Base-by-base conservation (phyloP, 768 basidiomycete genomes). In the Kondoa malvinella region DNA sequence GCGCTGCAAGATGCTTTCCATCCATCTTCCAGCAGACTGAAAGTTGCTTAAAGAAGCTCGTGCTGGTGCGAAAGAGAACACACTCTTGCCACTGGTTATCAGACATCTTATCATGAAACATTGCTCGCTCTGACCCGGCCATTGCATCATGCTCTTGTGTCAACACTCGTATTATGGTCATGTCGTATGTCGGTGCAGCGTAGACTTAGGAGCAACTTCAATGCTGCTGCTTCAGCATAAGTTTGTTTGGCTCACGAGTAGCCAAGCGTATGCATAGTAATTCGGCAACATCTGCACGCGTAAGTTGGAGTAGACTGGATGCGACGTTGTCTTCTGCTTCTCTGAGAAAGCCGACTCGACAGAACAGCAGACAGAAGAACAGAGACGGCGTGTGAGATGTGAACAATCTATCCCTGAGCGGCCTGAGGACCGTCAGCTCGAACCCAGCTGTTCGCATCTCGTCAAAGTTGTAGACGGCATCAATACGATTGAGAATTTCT, bases 31-130 rank as follows among this genome's bases (percentile, higher is more conserved):
- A 8, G 40, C 21, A 50, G 40, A 8, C 40, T 50, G 40, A 21
- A 50, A 50, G 12, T 21, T 8, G 12, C 40, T 8, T 50, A 21
- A 8, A n/a, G 83, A 15, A 85, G 83, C 70, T 84, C 84, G 66
- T 85, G 82, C 68, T 85, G 77, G 64, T 85, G 83, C 12, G 21
- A 50, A 50, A 8, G 21, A 50, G 21, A 21, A 50, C 40, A 50
- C 40, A 50, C 40, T 50, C 40, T 8, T 50, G 40, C 40, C 40
- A 50, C 21, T 8, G 21, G 40, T 50, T 8, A 21, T 50, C 40
- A 8, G 40, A 50, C 21, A 50, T 21, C 8, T 50, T 50, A 21
- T 50, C 40, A 8, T 50, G 40, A 8, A 50, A 21, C 40, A 50
- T 50, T 8, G 8, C 40, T 50, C 40, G 40, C 40, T 50, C 40